These are phyloP conservation scores for Chrysoporthe puriensis DNA, from an alignment of 2,329 filamentous ascomycete species.

Conservation along the genomic window DNA sequence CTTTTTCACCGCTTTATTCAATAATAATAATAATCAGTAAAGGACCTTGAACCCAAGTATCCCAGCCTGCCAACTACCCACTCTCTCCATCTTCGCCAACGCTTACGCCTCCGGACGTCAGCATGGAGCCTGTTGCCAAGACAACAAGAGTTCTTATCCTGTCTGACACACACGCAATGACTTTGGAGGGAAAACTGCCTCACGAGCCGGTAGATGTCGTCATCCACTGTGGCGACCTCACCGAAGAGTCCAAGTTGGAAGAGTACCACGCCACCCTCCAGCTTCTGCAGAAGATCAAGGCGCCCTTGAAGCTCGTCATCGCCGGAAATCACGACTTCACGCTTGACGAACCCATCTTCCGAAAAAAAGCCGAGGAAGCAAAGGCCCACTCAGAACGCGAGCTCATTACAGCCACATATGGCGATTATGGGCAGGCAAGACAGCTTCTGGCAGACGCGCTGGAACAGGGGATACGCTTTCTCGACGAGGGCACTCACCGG, in stretches of 20 bases:
- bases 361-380: conserved; percentile 30
- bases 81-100: not conserved
- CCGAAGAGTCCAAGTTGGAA: conserved; percentile 43
- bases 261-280: conserved; percentile 48
- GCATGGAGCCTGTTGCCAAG: not conserved
- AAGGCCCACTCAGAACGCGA: conserved; percentile 28
- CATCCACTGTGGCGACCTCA: conserved; percentile 59
- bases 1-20: too few species aligned
- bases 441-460: conserved; percentile 44
- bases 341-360: conserved; percentile 41
- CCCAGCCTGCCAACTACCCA: not conserved
- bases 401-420: conserved; percentile 41
- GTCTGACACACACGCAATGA: conserved; percentile 49
- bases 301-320: conserved; percentile 57
- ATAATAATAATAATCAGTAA: not conserved
- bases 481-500: conserved; percentile 54
- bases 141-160: conserved; percentile 39
- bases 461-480: conserved; percentile 47
- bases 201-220: conserved; percentile 46
- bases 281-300: conserved; percentile 47
- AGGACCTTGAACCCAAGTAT: not conserved
- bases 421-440: conserved; percentile 42
- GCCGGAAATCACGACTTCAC: conserved; percentile 59
- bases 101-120: not conserved
- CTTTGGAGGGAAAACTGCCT: conserved; percentile 25